These are phyloP conservation scores for Cercospora berteroae DNA, from an alignment of 2,329 filamentous ascomycete genomes.

Conservation along the genomic window DNA sequence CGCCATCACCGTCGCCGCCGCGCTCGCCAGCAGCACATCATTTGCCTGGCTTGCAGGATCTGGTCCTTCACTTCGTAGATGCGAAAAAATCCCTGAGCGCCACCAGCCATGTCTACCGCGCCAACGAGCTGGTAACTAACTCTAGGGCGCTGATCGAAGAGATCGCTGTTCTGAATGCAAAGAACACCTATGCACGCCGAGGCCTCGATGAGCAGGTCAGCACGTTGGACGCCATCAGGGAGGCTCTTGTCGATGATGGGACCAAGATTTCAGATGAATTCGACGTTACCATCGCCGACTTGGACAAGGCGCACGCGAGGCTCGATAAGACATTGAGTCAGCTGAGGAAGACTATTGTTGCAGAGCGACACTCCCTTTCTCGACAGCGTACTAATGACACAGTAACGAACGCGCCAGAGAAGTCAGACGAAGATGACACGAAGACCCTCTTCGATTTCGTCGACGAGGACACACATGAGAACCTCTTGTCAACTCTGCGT, in stretches of 20 bases:
- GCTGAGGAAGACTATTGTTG: slow-evolving; percentile 63
- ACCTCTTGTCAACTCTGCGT: slow-evolving; percentile 65
- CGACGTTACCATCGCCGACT: slow-evolving; percentile 40
- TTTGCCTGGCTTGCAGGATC: slow-evolving; percentile 62
- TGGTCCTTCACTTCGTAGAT: slow-evolving; percentile 79
- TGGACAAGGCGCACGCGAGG: slow-evolving; percentile 65
- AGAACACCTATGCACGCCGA: slow-evolving; percentile 45
- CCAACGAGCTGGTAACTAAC: slow-evolving; percentile 77
- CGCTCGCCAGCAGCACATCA: slow-evolving; percentile 44
- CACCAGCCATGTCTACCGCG: slow-evolving; percentile 74
- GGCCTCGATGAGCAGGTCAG: slow-evolving; percentile 47
- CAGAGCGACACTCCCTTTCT: slow-evolving; percentile 60
- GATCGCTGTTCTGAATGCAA: slow-evolving; percentile 65
- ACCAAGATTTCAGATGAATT: slow-evolving; percentile 46
- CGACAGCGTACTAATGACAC: slow-evolving; percentile 26
- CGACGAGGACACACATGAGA: slow-evolving; percentile 67
- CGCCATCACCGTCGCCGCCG: slow-evolving; percentile 38
- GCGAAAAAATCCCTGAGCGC: slow-evolving; percentile 85
- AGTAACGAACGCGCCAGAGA: slow-evolving; percentile 4
- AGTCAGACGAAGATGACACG: slow-evolving; percentile 18
- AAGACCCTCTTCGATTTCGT: slow-evolving; percentile 73
- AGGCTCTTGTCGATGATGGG: slow-evolving; percentile 45
- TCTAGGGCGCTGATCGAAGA: slow-evolving; percentile 77
- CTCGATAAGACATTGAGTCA: slow-evolving; percentile 66
- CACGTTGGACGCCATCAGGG: slow-evolving; percentile 44